Base-by-base conservation (phyloP, 2,329 filamentous ascomycete genomes). In the Fusarium hainanense region DNA sequence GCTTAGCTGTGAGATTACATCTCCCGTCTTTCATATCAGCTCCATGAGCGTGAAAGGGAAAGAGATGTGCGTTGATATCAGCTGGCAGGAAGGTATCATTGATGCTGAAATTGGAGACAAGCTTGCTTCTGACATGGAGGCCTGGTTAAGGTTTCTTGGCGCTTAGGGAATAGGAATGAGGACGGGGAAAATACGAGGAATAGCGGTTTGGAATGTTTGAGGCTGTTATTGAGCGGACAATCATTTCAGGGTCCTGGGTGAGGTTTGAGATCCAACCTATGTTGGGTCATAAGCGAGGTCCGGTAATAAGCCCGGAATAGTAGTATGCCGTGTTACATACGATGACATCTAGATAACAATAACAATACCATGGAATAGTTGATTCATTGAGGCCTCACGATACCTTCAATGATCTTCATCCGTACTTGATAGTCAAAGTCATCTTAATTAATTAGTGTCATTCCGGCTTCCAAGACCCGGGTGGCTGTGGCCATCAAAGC, bases 1-100 rank as follows among this genome's bases (percentile, higher is more conserved):
- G 27, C 51, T 74, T 18, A 72, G 74, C 37, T 72, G 66, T 18
- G 72, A 73, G 56, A 44, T 69, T 21, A 54, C 55, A 6, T 72
- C 62, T 16, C 63, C 74, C 11, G 68, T 66, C 28, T 74, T 76
- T 41, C 58, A 65, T 46, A 56, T 74, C 30, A 72, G 70, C 50
- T 57, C 70, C 16, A 50, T 76, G 20, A 72, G 68, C 13, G 68
- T 75, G 4, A 71, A 69, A 46, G 70, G 64, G 4, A 69, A 47
- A 28, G 73, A 70, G 18, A 43, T 75, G 16, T 69, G 72, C 25
- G 60, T 75, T 43, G 73, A 74, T 63, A 48, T 75, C 34, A 68
- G 60, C 47, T 75, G 74, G 74, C 74, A 75, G 60, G 54, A 69
- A 7, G 68, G 69, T 3, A 57, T 68, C 11, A 50, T 74, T 25